Base-by-base conservation (phyloP, 495 filamentous ascomycete genomes). In the Podospora comata region DNA sequence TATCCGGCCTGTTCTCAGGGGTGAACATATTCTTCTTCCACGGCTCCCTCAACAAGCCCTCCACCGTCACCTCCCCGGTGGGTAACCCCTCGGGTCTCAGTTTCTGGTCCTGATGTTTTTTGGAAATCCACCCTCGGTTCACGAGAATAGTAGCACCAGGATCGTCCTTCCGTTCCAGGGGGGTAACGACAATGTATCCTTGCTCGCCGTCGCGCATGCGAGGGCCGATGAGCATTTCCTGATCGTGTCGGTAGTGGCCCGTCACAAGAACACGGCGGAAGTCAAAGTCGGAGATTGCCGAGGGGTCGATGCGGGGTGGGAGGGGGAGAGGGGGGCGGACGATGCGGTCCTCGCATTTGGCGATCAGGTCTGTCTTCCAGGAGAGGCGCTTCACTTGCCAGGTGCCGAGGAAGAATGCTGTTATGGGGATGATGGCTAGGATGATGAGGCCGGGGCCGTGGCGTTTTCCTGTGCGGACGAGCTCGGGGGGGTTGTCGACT, bases 21-120 rank as follows among this genome's bases (percentile, higher is more conserved):
- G 95, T 99, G 74, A 99, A 99, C 85, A 93, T 89, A 74, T 99
- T 99, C 85, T 92, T 96, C 85, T 93, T 91, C 89, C 92, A 96
- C 32, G 96, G 94, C 81, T 93, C 87, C 65, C 95, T 79, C 74
- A 99, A 77, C 75, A 99, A 75, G 4, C 95, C 95, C 75, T 96
- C 88, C 2, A 98, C 87, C 6, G 82, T 85, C 3, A 99, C 89
- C 72, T 87, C 85, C 0, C 85, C 91, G 39, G 74, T 73, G 2
- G 88, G 88, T 64, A 97, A 67, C 3, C 86, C 85, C 30, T 85
- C 83, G 7, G 81, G 79, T 27, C 77, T 77, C 27, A 93, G 78
- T 62, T 83, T 83, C 79, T 95, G 90, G 56, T 85, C 77, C 70
- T 84, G 84, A 67, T 88, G 74, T 68, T 88, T 88, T 82, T 90